Conservation (phyloP, 805 yeast species). For the Yarrowia deformans region DNA sequence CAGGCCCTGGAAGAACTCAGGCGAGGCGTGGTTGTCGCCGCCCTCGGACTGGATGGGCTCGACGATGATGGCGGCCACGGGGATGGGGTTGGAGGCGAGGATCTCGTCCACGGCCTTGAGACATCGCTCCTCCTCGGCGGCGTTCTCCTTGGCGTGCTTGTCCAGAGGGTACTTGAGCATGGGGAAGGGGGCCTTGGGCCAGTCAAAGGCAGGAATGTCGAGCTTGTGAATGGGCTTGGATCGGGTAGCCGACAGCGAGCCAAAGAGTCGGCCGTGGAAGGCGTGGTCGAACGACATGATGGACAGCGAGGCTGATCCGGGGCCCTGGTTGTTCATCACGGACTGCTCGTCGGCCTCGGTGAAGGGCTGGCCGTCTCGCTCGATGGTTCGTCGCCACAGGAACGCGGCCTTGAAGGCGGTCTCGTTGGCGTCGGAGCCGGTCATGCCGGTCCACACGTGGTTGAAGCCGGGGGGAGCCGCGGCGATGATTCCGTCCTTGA, state of each 20-base stretch:
- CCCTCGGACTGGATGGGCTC: slow-evolving; percentile 95
- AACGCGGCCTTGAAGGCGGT: slow-evolving; percentile 89
- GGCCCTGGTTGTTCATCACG: slow-evolving; percentile 81
- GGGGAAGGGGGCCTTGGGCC: slow-evolving; percentile 98
- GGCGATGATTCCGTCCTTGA: slow-evolving; percentile 65
- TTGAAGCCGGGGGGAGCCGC: slow-evolving; percentile 82
- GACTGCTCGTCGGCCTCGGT: slow-evolving; percentile 72
- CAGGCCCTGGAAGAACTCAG: slow-evolving; percentile 79
- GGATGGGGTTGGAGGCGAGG: slow-evolving; percentile 57
- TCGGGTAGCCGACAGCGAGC: slow-evolving; percentile 87
- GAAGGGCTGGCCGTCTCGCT: slow-evolving; percentile 66
- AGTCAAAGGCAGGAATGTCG: slow-evolving; percentile 85
- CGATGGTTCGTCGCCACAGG: slow-evolving; percentile 73
- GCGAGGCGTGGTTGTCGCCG: slow-evolving; percentile 87
- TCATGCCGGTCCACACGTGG: slow-evolving; percentile 77
- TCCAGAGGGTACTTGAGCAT: slow-evolving; percentile 83
- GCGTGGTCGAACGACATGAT: slow-evolving; percentile 85
- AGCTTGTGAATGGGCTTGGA: slow-evolving; percentile 95
- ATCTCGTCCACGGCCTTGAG: slow-evolving; percentile 75
- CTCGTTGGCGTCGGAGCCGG: slow-evolving; percentile 90
- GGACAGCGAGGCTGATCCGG: slow-evolving; percentile 88
- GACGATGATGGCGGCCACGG: slow-evolving; percentile 86
- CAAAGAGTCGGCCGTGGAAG: slow-evolving; percentile 95
- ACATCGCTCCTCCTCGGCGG: slow-evolving; percentile 81
- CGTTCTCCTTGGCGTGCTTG: slow-evolving; percentile 66